phyloP scores from a whole-genome alignment of 495 filamentous ascomycete species.

The Bathelium albidoporum region DNA sequence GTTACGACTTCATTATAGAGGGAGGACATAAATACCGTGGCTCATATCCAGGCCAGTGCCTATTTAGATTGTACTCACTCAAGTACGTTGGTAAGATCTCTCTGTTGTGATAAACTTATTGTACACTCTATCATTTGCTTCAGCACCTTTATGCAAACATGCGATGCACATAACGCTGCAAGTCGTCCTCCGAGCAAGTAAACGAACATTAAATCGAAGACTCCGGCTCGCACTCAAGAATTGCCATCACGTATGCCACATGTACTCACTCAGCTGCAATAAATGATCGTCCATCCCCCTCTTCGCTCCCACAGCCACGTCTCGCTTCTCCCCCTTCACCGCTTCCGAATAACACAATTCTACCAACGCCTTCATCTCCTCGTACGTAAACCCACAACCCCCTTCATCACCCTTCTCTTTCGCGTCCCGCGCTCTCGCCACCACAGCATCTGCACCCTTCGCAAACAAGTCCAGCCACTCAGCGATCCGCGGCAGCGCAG shows the following conservation, averaged over 20 bases:
- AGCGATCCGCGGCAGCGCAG: conserved; percentile 54
- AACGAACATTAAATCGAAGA: neutral
- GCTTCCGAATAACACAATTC: conserved; percentile 82
- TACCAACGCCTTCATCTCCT: conserved; percentile 73
- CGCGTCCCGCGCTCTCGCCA: conserved; percentile 14
- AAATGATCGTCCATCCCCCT: conserved; percentile 66
- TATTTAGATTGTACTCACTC: no score
- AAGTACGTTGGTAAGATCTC: no score
- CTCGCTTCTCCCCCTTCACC: conserved; percentile 58
- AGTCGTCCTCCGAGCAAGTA: no score
- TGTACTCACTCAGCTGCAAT: conserved; percentile 64
- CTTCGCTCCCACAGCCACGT: conserved; percentile 61
- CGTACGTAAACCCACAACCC: conserved; percentile 55
- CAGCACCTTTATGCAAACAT: no score
- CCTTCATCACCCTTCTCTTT: conserved; percentile 22
- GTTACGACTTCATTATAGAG: no score
- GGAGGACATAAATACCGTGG: no score
- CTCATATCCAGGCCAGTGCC: no score
- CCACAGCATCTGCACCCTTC: conserved; percentile 57
- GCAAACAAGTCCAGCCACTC: conserved; percentile 74
- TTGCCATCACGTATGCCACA: conserved; percentile 43
- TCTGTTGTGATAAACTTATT: no score
- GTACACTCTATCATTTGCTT: no score
- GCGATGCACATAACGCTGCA: no score
- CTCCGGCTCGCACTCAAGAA: neutral